Evolutionary conservation across 2,329 filamentous ascomycete genomes (phyloP).

Genomic region (Aspergillus chevalieri): DNA sequence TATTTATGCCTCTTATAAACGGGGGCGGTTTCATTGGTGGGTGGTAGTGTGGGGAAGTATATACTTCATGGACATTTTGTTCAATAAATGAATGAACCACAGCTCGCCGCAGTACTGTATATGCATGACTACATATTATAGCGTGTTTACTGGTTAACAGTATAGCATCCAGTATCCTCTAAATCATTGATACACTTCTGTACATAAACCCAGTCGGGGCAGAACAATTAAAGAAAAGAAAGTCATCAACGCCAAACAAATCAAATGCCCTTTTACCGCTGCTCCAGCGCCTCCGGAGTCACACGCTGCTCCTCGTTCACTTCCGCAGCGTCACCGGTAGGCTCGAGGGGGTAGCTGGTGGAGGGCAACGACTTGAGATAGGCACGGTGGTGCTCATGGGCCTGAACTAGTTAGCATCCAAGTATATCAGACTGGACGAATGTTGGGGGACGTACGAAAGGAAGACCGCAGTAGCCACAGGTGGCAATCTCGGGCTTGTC

Average conservation of each 20-base stretch:
- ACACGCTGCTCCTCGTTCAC: constrained; percentile 54
- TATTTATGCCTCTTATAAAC: background rate
- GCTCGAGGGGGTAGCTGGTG: constrained; percentile 72
- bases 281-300: constrained; percentile 53
- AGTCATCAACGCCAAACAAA: constrained; percentile 29
- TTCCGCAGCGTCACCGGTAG: constrained; percentile 54
- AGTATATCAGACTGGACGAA: background rate
- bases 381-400: constrained; percentile 80
- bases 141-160: background rate
- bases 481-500: constrained; percentile 90
- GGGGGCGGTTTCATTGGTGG: background rate
- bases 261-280: constrained; percentile 46
- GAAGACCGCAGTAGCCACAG: constrained; percentile 89
- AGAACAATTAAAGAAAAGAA: constrained; percentile 18
- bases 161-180: too few relatives aligned
- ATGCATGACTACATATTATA: too few relatives aligned
- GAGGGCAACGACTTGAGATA: constrained; percentile 75
- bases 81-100: background rate
- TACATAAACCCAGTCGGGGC: constrained; percentile 26
- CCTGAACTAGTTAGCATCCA: constrained; percentile 49
- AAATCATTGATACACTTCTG: constrained; percentile 24
- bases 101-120: too few relatives aligned
- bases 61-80: constrained; percentile 2
- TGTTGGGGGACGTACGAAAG: constrained; percentile 62
- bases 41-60: background rate